Percentiles rank a stretch among this genome's conserved stretches.
phyloP scores from a whole-genome alignment of 179 eudicot species.

The Silene vulgaris region DNA sequence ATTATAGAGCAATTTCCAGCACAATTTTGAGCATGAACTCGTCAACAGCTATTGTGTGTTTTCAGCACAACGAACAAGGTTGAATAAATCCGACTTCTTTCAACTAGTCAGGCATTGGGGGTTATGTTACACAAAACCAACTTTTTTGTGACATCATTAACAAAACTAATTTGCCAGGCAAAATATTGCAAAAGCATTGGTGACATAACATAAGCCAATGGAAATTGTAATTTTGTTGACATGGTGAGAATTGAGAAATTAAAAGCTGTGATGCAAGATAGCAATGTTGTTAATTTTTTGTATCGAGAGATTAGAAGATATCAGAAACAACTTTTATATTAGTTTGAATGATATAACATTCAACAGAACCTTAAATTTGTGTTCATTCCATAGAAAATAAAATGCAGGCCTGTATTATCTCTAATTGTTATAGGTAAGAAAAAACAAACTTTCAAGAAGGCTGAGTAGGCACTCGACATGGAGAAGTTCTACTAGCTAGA shows the following conservation, averaged over 20 bases:
- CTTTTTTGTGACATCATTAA: neutral
- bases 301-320: neutral
- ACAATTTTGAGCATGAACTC: neutral
- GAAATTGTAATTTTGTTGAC: neutral
- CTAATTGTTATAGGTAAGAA: neutral
- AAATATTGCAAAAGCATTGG: neutral
- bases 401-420: neutral
- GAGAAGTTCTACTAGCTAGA: constrained; percentile 1
- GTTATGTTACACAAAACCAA: neutral
- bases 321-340: neutral
- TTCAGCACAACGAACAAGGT: too few relatives aligned
- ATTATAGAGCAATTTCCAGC: neutral
- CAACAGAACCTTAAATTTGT: neutral
- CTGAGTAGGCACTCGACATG: neutral
- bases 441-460: neutral
- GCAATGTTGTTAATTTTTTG: neutral
- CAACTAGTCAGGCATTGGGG: neutral
- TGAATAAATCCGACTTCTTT: too few relatives aligned
- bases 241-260: too few relatives aligned
- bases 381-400: neutral
- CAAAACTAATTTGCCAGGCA: neutral
- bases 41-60: neutral
- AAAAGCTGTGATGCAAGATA: neutral
- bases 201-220: neutral
- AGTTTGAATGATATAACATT: neutral